Conservation (phyloP, 306 rosid species). For the Malus asiatica region DNA sequence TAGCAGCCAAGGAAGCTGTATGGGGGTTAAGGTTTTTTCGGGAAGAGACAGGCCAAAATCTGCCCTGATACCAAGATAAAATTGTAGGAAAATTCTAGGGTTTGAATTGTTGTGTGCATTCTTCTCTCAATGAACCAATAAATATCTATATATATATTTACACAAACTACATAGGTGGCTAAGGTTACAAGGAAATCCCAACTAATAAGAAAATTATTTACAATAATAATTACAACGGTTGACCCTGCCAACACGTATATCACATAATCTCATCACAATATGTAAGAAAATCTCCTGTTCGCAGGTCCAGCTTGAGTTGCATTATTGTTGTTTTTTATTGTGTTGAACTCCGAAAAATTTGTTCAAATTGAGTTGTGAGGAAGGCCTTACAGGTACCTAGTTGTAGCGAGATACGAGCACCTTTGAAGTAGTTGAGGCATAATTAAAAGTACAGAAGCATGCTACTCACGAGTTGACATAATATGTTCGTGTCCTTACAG, state of each 20-base stretch:
- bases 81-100: no score
- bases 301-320: not conserved
- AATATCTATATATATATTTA: no score
- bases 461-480: conserved; percentile 13
- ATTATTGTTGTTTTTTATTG: not conserved
- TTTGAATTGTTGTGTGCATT: no score
- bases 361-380: not conserved
- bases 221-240: no score
- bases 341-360: not conserved
- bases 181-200: no score
- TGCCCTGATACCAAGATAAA: no score
- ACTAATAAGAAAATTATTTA: no score
- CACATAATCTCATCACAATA: not conserved
- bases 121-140: no score
- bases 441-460: conserved; percentile 11
- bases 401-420: conserved; percentile 10
- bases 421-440: conserved; percentile 22
- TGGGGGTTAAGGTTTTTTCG: no score
- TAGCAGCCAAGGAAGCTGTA: no score
- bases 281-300: not conserved
- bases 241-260: not conserved
- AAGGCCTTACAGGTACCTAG: not conserved
- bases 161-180: no score
- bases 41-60: no score
- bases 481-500: conserved; percentile 24